Evolutionary conservation across 1,284 basidiomycete genomes (phyloP).

Genomic region (Baeospora myosura): DNA sequence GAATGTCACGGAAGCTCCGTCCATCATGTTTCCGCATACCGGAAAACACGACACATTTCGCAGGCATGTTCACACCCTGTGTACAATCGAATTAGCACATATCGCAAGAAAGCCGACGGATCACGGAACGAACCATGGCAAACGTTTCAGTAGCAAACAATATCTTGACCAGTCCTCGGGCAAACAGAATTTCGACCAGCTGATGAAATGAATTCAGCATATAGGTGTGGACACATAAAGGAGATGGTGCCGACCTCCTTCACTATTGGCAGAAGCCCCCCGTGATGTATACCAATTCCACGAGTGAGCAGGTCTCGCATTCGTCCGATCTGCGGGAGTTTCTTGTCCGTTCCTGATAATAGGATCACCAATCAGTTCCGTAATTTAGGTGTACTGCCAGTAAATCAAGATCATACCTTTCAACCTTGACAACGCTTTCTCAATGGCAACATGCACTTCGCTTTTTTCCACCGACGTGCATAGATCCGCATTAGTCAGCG

Average conservation of each 20-base stretch:
- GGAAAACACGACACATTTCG: conserved; percentile 95
- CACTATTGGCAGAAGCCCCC: conserved; percentile 92
- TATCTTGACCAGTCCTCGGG: conserved; percentile 92
- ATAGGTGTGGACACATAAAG: neutral
- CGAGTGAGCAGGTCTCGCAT: conserved; percentile 89
- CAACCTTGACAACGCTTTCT: conserved; percentile 84
- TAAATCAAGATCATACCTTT: conserved; percentile 57
- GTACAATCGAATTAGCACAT: conserved; percentile 6
- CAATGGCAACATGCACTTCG: conserved; percentile 91
- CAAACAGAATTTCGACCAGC: conserved; percentile 96
- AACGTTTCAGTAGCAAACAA: conserved; percentile 99
- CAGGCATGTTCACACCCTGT: conserved; percentile 99
- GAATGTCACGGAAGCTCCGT: conserved; percentile 80
- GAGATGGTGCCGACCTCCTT: conserved; percentile 65
- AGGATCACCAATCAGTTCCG: conserved; percentile 10
- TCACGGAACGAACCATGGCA: conserved; percentile 71
- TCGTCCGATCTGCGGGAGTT: conserved; percentile 88
- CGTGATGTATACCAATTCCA: conserved; percentile 97
- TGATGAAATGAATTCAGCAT: conserved; percentile 25
- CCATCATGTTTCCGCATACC: conserved; percentile 96
- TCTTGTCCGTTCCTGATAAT: conserved; percentile 75
- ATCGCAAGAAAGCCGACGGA: neutral
- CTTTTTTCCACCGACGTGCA: conserved; percentile 89
- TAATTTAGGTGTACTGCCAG: conserved; percentile 5
- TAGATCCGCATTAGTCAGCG: conserved; percentile 84